Conservation (phyloP, 306 rosid genomes). For the Betula pendula region DNA sequence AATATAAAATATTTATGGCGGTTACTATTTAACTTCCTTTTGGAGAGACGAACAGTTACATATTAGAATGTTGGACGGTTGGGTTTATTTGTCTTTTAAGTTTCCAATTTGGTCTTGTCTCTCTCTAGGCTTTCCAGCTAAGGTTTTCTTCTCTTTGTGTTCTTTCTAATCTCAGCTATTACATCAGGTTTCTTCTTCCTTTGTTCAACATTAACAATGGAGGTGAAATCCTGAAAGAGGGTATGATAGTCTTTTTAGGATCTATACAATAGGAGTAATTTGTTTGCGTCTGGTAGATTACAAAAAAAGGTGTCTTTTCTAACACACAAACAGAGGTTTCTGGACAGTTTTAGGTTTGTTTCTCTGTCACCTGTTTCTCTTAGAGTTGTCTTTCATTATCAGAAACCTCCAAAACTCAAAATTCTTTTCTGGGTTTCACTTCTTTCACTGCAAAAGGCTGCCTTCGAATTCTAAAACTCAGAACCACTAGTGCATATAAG, state of each 20-base stretch:
- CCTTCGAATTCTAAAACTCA: neutral
- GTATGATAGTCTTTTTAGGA: constrained; percentile 33
- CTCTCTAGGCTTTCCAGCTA: constrained; percentile 33
- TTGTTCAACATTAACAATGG: constrained; percentile 24
- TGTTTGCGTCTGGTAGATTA: constrained; percentile 16
- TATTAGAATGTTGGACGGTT: constrained; percentile 28
- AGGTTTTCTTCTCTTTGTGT: constrained; percentile 14
- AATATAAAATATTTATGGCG: neutral
- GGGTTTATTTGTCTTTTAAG: constrained; percentile 19
- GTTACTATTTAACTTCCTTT: constrained; percentile 18
- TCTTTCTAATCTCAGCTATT: constrained; percentile 13
- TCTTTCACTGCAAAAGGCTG: neutral
- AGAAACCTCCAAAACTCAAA: constrained; percentile 14
- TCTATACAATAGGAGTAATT: neutral
- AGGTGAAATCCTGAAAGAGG: constrained; percentile 35
- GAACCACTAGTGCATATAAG: neutral
- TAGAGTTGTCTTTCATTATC: neutral
- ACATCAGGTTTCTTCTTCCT: constrained; percentile 14
- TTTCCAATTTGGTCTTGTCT: constrained; percentile 22
- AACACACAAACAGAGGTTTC: constrained; percentile 17
- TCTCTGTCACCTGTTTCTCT: constrained; percentile 13
- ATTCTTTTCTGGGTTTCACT: constrained; percentile 24
- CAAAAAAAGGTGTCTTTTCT: constrained; percentile 11
- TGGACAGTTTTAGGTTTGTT: constrained; percentile 1
- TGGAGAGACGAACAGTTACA: constrained; percentile 15